Percentiles rank a stretch among this genome's conserved stretches.
Evolutionary conservation across 257 asterid species (phyloP).

Genomic region (Asclepias syriaca): DNA sequence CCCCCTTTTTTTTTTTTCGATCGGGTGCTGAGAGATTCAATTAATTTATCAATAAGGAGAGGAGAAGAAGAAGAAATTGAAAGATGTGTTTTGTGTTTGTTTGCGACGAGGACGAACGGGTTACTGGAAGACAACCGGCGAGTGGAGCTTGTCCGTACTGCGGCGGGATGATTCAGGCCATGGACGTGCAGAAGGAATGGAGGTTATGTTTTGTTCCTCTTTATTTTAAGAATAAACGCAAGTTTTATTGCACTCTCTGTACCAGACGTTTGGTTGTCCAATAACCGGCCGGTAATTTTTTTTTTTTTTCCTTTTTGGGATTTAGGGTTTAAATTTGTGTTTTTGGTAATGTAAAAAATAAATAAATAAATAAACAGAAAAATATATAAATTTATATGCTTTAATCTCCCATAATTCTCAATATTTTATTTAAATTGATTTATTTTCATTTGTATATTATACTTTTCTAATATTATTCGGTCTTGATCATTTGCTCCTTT

Average conservation of each 20-base stretch:
- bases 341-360: no score
- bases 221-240: slow-evolving; percentile 68
- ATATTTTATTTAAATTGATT: no score
- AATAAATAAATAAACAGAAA: no score
- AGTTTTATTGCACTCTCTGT: slow-evolving; percentile 59
- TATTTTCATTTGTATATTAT: no score
- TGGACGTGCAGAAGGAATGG: slow-evolving; percentile 81
- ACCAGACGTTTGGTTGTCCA: slow-evolving; percentile 53
- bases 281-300: neutral
- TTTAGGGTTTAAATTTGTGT: no score
- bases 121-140: slow-evolving; percentile 63
- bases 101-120: slow-evolving; percentile 83
- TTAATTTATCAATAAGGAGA: neutral
- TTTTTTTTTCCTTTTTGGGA: neutral
- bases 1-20: no score
- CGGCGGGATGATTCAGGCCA: slow-evolving; percentile 83
- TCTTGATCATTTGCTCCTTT: no score
- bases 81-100: slow-evolving; percentile 76
- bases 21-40: no score
- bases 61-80: neutral
- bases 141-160: slow-evolving; percentile 87
- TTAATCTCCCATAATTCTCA: no score
- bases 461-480: no score
- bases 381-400: no score
- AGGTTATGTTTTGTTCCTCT: slow-evolving; percentile 76